Evolutionary conservation across 306 rosid genomes (phyloP), one percentile per base, ranked within the genome.

Genomic region (Oxytropis ochrocephala): DNA sequence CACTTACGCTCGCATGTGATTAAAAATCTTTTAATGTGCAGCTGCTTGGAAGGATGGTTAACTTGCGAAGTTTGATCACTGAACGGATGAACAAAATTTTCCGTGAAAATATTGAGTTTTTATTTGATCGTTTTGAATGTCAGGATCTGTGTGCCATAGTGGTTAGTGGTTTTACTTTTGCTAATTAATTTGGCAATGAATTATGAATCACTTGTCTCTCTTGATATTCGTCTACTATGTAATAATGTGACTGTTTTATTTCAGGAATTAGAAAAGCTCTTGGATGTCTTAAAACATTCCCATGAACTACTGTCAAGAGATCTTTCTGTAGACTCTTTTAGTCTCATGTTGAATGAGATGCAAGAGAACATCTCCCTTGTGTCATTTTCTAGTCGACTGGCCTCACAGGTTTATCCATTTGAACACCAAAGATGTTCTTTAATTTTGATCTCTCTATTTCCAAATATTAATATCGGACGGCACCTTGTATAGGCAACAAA

Each of bases 71-170:
- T 78, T 83, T 90, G 88, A 84, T 90, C 73, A 77, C 82, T 41
- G 94, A 88, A 72, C 74, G 90, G 81, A 86, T 94, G 91, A 94
- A 87, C 85, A 94, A 87, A 81, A 73, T 78, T 79, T 94, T 94
- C 75, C 87, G 97, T 43, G 95, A 90, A 69, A 94, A 94, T 83
- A 87, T 94, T 14, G 98, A 94, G 87, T 94, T 90, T 81, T 83
- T 94, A 56, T 94, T 85, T 78, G 98, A 90, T 81, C 94, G 98
- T 65, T 94, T 94, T 52, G 98, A 94, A 85, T 94, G 96, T 79
- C 97, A 94, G 75, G 98, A 94, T 85, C 89, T 94, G 43, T 94
- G 96, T 71, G 94, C 95, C 77, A 78, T 88, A 69, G 94, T 94
- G 87, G 98, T 94, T 64, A 69, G 95, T 84, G 49, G 55, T 57